These are phyloP conservation scores for Piromyces finnis DNA, from an alignment of 192 early-diverging fungal species.

Conservation along the genomic window DNA sequence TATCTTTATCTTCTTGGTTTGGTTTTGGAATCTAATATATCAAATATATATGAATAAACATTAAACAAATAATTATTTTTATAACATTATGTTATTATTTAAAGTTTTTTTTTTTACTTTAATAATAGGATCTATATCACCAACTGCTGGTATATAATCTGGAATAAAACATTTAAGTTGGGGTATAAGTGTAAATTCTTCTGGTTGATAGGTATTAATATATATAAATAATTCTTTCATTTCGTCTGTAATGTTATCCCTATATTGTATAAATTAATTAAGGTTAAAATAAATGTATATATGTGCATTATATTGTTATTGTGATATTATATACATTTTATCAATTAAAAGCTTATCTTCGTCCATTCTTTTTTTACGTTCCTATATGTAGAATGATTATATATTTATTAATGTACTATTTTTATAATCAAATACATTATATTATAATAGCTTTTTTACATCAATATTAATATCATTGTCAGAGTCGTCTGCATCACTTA, in stretches of 20 bases:
- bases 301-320: no score
- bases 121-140: slow-evolving; percentile 45
- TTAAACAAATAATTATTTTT: no score
- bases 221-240: slow-evolving; percentile 30
- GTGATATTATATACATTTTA: background rate
- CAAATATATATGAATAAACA: no score
- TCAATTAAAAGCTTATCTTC: background rate
- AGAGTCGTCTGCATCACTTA: background rate
- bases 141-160: slow-evolving; percentile 39
- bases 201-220: slow-evolving; percentile 25
- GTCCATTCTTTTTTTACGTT: background rate
- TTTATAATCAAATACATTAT: no score
- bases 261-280: slow-evolving; percentile 1
- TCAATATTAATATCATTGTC: background rate
- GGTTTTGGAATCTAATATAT: slow-evolving; percentile 20
- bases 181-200: slow-evolving; percentile 29
- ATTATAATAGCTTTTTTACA: no score
- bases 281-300: background rate
- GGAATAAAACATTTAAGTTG: slow-evolving; percentile 34
- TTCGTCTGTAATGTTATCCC: slow-evolving; percentile 7
- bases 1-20: slow-evolving; percentile 18
- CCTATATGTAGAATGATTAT: background rate
- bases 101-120: slow-evolving; percentile 12
- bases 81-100: no score
- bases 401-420: background rate